Evolutionary conservation across 2,329 filamentous ascomycete genomes (phyloP), one percentile per base, ranked within the genome.

Genomic region (Parastagonospora avenae): DNA sequence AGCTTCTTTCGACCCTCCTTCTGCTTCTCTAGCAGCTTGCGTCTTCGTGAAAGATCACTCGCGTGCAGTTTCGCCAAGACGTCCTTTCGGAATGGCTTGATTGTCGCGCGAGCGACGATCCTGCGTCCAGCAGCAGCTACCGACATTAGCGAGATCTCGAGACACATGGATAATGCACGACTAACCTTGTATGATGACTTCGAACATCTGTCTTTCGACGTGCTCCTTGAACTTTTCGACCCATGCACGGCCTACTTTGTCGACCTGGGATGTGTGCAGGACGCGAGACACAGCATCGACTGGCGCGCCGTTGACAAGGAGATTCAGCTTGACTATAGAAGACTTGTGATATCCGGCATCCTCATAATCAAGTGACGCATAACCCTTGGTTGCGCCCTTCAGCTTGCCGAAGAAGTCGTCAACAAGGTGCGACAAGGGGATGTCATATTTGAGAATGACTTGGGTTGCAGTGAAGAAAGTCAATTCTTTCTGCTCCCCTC

Each of bases 361-460:
- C 76, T 99, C 94, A 71, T 99, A 99, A 73, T 99, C 94, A 4
- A 99, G 83, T 31, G 90, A 94, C 0, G 94, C 94, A 65, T 99
- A 99, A 9, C 94, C 94, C 72, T 96, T 97, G 46, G 92, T 97
- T 0, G 86, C 84, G 32, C 92, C 91, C 74, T 99, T 99, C 46
- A 99, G 81, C 74, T 96, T 97, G 45, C 94, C 94, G 72, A 99
- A 99, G 69, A 99, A 88, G 74, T 99, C 94, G 63, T 97, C 94
- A 1, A 99, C 94, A 4, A 99, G 80, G 46, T 96, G 91, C 1
- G 92, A 86, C 1, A 96, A 82, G 0, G 94, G 94, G 1, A 99
- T 77, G 45, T 92, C 85, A 71, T 99, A 99, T 66, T 93, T 93
- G 30, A 99, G 79, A 56, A 99, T 97, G 50, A 97, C 93, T 74